These are phyloP conservation scores for Knoxia roxburghii DNA, from an alignment of 257 asterid species.

Conservation along the genomic window DNA sequence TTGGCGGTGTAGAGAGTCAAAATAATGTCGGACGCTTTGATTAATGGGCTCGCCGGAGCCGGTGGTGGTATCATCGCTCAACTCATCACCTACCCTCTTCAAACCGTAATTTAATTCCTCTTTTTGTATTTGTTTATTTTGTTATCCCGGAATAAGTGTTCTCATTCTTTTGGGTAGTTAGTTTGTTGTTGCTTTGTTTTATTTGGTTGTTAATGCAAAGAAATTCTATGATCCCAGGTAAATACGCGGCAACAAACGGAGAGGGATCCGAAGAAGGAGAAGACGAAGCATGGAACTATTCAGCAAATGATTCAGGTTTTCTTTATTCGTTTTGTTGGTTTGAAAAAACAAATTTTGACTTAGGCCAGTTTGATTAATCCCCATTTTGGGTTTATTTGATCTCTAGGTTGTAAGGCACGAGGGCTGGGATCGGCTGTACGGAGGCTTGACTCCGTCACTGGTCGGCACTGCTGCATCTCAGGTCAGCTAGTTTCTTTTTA, in stretches of 20 bases:
- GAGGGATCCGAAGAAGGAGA: constrained; percentile 68
- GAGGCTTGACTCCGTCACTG: constrained; percentile 87
- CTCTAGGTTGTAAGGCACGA: constrained; percentile 75
- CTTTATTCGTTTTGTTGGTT: constrained; percentile 7
- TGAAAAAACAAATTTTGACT: background rate
- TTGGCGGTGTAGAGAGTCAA: background rate
- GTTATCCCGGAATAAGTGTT: background rate
- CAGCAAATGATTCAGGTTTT: constrained; percentile 66
- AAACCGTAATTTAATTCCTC: constrained; percentile 44
- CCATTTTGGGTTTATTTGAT: constrained; percentile 9
- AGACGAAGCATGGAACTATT: constrained; percentile 51
- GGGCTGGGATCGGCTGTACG: constrained; percentile 86
- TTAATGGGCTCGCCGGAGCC: constrained; percentile 96
- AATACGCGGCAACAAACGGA: constrained; percentile 92
- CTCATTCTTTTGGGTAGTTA: background rate
- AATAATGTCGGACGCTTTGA: constrained; percentile 92
- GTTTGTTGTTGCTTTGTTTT: background rate
- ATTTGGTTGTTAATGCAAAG: background rate
- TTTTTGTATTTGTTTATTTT: constrained; percentile 1
- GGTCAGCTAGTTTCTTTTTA: constrained; percentile 33
- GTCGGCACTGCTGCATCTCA: constrained; percentile 94
- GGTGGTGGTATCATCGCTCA: constrained; percentile 96
- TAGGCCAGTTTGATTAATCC: background rate
- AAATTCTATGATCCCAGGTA: constrained; percentile 40
- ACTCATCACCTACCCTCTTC: constrained; percentile 91